Base-by-base conservation (phyloP, 345 rosid species). In the Chamaenerion angustifolium region DNA sequence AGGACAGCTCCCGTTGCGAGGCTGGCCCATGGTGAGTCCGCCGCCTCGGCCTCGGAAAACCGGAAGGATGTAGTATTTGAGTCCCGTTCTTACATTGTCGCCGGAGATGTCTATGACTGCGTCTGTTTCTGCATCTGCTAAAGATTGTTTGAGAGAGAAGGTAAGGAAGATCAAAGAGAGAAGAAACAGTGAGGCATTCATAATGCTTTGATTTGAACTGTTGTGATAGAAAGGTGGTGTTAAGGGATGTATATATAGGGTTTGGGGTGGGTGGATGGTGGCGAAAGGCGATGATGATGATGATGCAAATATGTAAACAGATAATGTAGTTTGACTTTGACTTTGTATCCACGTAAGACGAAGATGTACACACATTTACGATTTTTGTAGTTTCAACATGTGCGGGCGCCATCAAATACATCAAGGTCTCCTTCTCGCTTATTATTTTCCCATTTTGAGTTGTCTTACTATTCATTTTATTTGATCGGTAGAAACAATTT, bases 11-110 rank as follows among this genome's bases (percentile, higher is more conserved):
- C 54, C 56, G 11, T 47, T 52, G 16, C 48, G 45, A 1, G 59
- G 23, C 65, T 43, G 25, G 51, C 61, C 54, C 1, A 73, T 68
- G 14, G 67, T 56, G 23, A 69, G 59, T 8, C 75, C 73, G 10
- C 79, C 72, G 0, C 82, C 74, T 41, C 63, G 42, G 40, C 71
- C 72, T 0, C 60, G 59, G 45, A 60, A 0, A 4, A 61, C 66
- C 1, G 79, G 72, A 11, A 74, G 42, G 53, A 72, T 59, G 62
- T 61, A 62, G 48, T 76, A 72, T 0, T 53, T 12, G 0, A 25
- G 40, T 13, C 66, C 66, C 0, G 69, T 51, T 4, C 16, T 47
- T 54, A 68, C 66, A 27, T 41, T 8, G 46, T 64, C 15, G 14
- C 64, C 60, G 6, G 42, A 0, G 13, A 56, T 55, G 56, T 71